Base-by-base conservation (phyloP, 2,329 filamentous ascomycete species). In the Aspergillus novofumigatus region DNA sequence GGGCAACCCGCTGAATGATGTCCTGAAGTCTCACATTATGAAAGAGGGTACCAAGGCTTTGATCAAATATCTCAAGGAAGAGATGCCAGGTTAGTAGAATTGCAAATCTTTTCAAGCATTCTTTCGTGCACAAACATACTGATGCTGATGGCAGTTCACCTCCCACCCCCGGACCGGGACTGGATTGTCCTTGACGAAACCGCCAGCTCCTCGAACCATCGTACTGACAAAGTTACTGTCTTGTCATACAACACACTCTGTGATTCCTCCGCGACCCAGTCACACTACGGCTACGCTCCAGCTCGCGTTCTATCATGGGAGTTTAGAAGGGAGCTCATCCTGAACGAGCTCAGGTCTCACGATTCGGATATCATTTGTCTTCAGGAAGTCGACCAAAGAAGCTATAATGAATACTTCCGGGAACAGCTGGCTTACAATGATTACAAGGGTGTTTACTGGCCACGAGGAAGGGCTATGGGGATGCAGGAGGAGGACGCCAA, bases 201-300 rank as follows among this genome's bases (percentile, higher is more conserved):
- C 26, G 67, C 70, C 14, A 72, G 68, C 53, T 66, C 75, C 29
- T 69, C 61, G 72, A 82, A 72, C 88, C 61, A 79, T 81, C 67
- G 75, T 48, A 72, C 78, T 54, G 72, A 97, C 68, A 88, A 86
- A 53, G 86, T 97, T 71, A 91, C 90, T 56, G 87, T 96, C 8
- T 81, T 97, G 60, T 95, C 91, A 23, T 97, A 94, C 86, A 99
- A 99, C 72, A 96, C 93, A 49, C 83, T 99, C 10, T 97, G 93
- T 75, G 92, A 97, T 75, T 91, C 92, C 68, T 96, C 94, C 67
- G 92, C 92, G 4, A 97, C 92, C 0, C 82, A 86, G 54, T 82
- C 86, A 54, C 86, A 90, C 60, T 97, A 97, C 71, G 93, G 93
- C 47, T 97, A 97, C 73, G 93, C 92, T 0, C 90, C 94, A 2